Base-by-base conservation (phyloP, 352 stramenopile genomes). In the Phytopythium oedochilum region DNA sequence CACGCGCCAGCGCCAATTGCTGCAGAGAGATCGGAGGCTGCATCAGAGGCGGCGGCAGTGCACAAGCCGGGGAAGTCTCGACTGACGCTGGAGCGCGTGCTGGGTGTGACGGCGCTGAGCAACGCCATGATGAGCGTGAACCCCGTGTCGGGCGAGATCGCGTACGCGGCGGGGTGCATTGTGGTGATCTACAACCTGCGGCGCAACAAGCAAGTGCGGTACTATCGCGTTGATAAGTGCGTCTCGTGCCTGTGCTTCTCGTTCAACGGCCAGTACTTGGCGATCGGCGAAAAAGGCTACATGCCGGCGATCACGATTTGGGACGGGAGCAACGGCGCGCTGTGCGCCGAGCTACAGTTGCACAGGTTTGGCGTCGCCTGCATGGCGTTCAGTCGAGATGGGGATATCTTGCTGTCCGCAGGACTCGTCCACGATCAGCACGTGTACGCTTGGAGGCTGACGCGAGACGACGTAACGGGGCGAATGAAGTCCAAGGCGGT, bases 151-250 rank as follows among this genome's bases (percentile, higher is more conserved):
- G 81, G 83, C 8, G 85, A 96, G 65, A 73, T 94, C 57, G 88
- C 86, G 49, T 96, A 94, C 61, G 70, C 85, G 5, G 86, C 88
- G 4, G 88, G 88, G 9, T 93, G 84, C 59, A 91, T 96, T 40
- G 88, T 96, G 46, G 88, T 96, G n/a, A 77, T 96, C 43, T 96
- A 95, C 78, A 94, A 91, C 66, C 55, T 92, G 26, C 67, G 83
- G 0, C 65, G 85, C 35, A 88, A 94, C 65, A 94, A 92, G 40
- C 88, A 96, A 42, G 78, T 91, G 57, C 75, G 83, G 4, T 96
- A 95, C 67, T 95, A 95, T 63, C 86, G 85, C 43, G 85, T 93
- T 3, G 84, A 94, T 60, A 94, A 94, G 51, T 66, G 59, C 20
- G 86, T 96, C n/a, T 62, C 81, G 29, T 89, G 85, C 47, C 57